Percentiles rank a stretch among this genome's conserved stretches.
phyloP scores from a whole-genome alignment of 805 yeast species.

The Saccharomycopsis schoenii region DNA sequence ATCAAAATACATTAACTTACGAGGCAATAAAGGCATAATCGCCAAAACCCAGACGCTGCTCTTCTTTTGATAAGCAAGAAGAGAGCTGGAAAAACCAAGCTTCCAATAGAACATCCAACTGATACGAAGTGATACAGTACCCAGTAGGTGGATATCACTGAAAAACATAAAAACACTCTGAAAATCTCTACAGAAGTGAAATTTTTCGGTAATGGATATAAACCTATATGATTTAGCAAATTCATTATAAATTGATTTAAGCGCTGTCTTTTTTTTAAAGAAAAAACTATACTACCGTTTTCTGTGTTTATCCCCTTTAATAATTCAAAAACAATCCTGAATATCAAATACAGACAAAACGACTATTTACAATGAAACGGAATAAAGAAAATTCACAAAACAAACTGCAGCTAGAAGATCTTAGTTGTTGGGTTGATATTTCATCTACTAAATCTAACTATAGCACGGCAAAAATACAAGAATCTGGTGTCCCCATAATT shows the following conservation, averaged over 20 bases:
- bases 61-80: slow-evolving; percentile 8
- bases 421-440: too few relatives aligned
- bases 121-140: slow-evolving; percentile 4
- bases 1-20: slow-evolving; percentile 1
- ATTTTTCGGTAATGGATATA: slow-evolving; percentile 2
- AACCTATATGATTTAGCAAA: slow-evolving; percentile 2
- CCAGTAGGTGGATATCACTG: slow-evolving; percentile 6
- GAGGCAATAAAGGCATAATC: slow-evolving; percentile 8
- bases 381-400: too few relatives aligned
- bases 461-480: too few relatives aligned
- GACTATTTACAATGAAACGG: too few relatives aligned
- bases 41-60: slow-evolving; percentile 11
- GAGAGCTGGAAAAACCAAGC: slow-evolving; percentile 9
- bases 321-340: too few relatives aligned
- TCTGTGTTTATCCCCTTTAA: background rate
- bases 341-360: too few relatives aligned
- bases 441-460: too few relatives aligned
- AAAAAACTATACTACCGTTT: background rate
- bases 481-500: too few relatives aligned
- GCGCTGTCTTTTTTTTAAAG: too few relatives aligned
- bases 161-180: background rate
- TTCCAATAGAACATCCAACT: slow-evolving; percentile 3
- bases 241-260: background rate
- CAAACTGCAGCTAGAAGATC: too few relatives aligned
- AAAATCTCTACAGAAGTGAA: slow-evolving; percentile 1